Base-by-base conservation (phyloP, 2,329 filamentous ascomycete genomes). In the Xylaria sp. region DNA sequence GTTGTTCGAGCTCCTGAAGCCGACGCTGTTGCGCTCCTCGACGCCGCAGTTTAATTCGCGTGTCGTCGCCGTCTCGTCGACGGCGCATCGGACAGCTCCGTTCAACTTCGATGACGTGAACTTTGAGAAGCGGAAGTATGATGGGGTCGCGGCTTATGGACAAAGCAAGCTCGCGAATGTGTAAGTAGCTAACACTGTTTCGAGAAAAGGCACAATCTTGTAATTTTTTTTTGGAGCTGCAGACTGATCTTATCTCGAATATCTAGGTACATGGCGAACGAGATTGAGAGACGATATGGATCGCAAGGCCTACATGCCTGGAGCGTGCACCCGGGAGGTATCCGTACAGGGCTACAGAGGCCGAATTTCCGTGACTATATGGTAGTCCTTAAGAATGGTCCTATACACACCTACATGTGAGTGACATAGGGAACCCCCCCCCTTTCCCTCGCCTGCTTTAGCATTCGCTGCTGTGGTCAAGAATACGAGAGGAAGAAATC, bases 81-180 rank as follows among this genome's bases (percentile, higher is more conserved):
- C 77, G 1, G 83, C 75, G 13, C 85, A 87, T 69, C 79, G 80
- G 13, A 68, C 71, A 3, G 73, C 73, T 1, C 68, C 69, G 0
- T 68, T 83, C 53, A 74, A 79, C 51, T 77, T 79, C 61, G 78
- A 84, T 37, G 79, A 84, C 72, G 78, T 81, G 70, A 80, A 82
- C 65, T 79, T 81, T 48, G 71, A 79, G 29, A 71, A 72, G 16
- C 82, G 83, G 60, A 44, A 79, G 13, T 78, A 78, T 1, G 78
- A 75, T 66, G 59, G 72, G 1, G 68, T 66, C 53, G 42, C 60
- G 16, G 78, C 81, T 0, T 87, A 86, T 69, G 82, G 79, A 0
- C 80, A 84, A 66, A 76, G 77, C 57, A 87, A 87, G 71, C 79
- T 80, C 0, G 83, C 84, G 6, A 84, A 84, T 68, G 81, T 86